Evolutionary conservation across 371 early-diverging fungal species (phyloP).

Genomic region (Circinella minor): DNA sequence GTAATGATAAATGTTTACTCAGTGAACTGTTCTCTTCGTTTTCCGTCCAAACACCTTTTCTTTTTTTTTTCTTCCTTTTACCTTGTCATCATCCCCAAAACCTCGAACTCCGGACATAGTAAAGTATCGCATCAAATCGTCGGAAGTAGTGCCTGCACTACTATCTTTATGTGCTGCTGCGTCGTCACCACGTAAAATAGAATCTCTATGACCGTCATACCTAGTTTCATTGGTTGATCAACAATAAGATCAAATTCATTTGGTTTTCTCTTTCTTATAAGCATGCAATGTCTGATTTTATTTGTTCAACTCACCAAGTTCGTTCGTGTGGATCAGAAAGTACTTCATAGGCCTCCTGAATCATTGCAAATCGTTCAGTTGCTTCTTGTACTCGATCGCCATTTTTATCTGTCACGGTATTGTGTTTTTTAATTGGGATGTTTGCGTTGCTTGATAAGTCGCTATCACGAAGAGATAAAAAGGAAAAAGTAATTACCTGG

Average conservation of each 20-base stretch:
- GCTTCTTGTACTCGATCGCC: conserved; percentile 82
- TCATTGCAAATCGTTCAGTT: conserved; percentile 81
- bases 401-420: conserved; percentile 78
- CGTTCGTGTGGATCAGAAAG: conserved; percentile 90
- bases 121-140: conserved; percentile 75
- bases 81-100: conserved; percentile 66
- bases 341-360: conserved; percentile 92
- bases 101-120: conserved; percentile 67
- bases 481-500: conserved; percentile 62
- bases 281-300: neutral
- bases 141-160: conserved; percentile 60
- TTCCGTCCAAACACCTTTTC: neutral
- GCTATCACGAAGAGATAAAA: neutral
- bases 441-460: neutral
- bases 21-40: too few species aligned
- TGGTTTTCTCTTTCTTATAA: too few species aligned
- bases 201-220: conserved; percentile 85
- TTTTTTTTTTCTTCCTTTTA: conserved; percentile 10
- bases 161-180: conserved; percentile 30
- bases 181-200: conserved; percentile 78
- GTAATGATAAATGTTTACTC: too few species aligned
- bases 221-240: conserved; percentile 25
- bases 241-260: neutral
- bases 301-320: conserved; percentile 67
- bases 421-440: neutral